Percentiles rank a stretch among this genome's conserved stretches.
Conservation (phyloP, 495 filamentous ascomycete genomes). For the Lentithecium fluviatile region DNA sequence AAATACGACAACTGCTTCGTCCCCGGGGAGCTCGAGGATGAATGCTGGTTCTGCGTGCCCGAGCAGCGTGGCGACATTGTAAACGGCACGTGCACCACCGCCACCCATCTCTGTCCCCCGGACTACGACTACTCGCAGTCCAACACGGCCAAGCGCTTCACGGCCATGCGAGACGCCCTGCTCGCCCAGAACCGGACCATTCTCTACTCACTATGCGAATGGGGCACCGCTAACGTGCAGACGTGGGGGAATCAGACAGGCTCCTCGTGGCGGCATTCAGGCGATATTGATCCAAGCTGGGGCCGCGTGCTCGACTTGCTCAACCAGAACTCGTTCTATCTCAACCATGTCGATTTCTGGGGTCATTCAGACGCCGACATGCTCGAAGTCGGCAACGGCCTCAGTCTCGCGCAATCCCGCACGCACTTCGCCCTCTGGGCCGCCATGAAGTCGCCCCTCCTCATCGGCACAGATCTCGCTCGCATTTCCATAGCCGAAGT, state of each 20-base stretch:
- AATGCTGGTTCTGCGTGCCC: slow-evolving; percentile 41
- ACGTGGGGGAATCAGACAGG: slow-evolving; percentile 53
- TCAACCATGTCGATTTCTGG: slow-evolving; percentile 53
- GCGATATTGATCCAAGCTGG: slow-evolving; percentile 48
- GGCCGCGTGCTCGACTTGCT: slow-evolving; percentile 51
- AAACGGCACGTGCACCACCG: slow-evolving; percentile 43
- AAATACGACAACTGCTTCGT: slow-evolving; percentile 74
- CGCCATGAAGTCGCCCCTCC: slow-evolving; percentile 56
- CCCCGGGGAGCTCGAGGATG: slow-evolving; percentile 46
- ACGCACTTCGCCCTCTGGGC: slow-evolving; percentile 57
- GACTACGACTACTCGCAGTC: slow-evolving; percentile 56
- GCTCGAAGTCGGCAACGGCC: slow-evolving; percentile 65
- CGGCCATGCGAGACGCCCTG: slow-evolving; percentile 62
- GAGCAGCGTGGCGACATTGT: slow-evolving; percentile 6
- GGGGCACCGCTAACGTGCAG: slow-evolving; percentile 57
- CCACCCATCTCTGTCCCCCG: slow-evolving; percentile 45
- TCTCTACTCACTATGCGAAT: slow-evolving; percentile 65
- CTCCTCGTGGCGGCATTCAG: slow-evolving; percentile 57
- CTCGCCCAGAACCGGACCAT: slow-evolving; percentile 55
- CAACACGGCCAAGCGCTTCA: slow-evolving; percentile 55
- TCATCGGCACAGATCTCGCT: slow-evolving; percentile 56
- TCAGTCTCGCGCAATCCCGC: slow-evolving; percentile 50
- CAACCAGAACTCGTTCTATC: slow-evolving; percentile 52
- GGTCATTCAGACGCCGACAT: slow-evolving; percentile 64
- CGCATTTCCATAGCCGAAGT: slow-evolving; percentile 49